Percentiles rank a stretch among this genome's conserved stretches.
Conservation (phyloP, 2,329 filamentous ascomycete genomes). For the Penicillium digitatum region DNA sequence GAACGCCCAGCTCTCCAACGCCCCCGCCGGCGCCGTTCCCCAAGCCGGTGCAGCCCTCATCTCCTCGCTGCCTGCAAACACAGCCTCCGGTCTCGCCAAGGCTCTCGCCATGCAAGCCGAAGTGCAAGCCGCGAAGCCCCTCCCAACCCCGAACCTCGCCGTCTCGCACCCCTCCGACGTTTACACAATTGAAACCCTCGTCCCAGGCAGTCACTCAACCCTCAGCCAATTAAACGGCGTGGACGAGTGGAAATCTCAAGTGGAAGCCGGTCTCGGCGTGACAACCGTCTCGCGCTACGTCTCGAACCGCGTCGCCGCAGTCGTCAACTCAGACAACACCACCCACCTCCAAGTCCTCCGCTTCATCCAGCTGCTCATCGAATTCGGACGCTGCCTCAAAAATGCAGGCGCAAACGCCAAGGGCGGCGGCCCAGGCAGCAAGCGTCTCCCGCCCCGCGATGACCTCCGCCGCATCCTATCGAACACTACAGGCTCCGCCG, state of each 20-base stretch:
- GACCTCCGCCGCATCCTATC: conserved; percentile 40
- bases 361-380: conserved; percentile 44
- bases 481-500: conserved; percentile 23
- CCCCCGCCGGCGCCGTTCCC: conserved; percentile 33
- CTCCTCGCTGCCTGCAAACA: conserved; percentile 39
- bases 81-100: conserved; percentile 32
- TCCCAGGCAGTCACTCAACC: conserved; percentile 41
- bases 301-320: conserved; percentile 39
- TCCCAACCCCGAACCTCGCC: conserved; percentile 42
- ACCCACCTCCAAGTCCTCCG: conserved; percentile 45
- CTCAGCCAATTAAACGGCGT: conserved; percentile 42
- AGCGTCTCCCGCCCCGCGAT: conserved; percentile 39
- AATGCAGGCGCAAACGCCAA: conserved; percentile 24
- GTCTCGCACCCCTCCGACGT: conserved; percentile 45
- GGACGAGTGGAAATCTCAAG: conserved; percentile 42
- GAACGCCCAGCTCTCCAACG: conserved; percentile 46
- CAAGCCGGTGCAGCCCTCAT: conserved; percentile 44
- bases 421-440: conserved; percentile 34
- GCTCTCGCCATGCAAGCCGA: conserved; percentile 37
- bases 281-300: conserved; percentile 44
- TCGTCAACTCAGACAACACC: conserved; percentile 39
- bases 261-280: conserved; percentile 35
- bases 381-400: conserved; percentile 39
- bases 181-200: conserved; percentile 43
- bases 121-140: conserved; percentile 46